phyloP scores from a whole-genome alignment of 148 eudicot genomes.

The Rhododendron griersonianum region DNA sequence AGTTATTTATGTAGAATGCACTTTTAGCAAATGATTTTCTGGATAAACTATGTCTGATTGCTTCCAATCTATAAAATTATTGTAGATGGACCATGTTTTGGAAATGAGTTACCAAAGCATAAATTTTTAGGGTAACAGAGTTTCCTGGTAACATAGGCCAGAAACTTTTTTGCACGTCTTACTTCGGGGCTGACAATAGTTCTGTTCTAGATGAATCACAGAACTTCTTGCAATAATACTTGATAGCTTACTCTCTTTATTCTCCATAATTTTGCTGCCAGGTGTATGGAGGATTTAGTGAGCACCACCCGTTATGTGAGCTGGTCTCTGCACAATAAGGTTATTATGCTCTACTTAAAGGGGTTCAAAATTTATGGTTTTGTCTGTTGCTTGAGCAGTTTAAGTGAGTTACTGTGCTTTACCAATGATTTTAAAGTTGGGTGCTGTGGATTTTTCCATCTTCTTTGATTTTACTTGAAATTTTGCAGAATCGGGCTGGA shows the following conservation, averaged over 20 bases:
- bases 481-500: slow-evolving; percentile 94
- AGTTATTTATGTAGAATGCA: background rate
- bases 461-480: slow-evolving; percentile 1
- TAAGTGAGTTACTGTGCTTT: background rate
- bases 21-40: background rate
- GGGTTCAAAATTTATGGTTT: background rate
- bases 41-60: background rate
- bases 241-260: background rate
- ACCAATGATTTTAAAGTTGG: background rate
- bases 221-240: background rate
- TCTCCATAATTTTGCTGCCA: slow-evolving; percentile 22
- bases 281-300: slow-evolving; percentile 94
- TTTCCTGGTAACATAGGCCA: background rate
- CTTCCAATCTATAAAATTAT: background rate
- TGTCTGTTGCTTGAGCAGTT: background rate
- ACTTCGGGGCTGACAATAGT: background rate
- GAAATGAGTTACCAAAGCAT: background rate
- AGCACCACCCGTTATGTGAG: slow-evolving; percentile 97
- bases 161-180: background rate
- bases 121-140: background rate
- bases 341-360: slow-evolving; percentile 13
- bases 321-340: slow-evolving; percentile 99
- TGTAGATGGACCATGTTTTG: background rate
- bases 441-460: background rate
- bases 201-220: background rate